phyloP scores from a whole-genome alignment of 257 asterid species.

The Echites panduratus region DNA sequence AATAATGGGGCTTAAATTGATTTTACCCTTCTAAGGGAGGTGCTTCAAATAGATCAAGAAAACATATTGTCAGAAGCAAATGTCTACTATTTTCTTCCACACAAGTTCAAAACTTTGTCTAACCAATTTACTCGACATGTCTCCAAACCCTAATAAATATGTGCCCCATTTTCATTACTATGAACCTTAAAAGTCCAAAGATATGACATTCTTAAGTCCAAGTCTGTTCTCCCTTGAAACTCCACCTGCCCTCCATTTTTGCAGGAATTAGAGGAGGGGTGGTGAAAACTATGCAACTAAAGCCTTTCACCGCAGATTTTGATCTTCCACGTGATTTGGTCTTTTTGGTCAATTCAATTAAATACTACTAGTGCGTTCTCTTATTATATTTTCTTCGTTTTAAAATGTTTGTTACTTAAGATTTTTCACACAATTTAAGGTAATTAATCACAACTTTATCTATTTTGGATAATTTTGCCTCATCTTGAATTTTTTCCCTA shows the following conservation, averaged over 20 bases:
- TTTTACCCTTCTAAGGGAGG: background rate
- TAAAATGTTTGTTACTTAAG: too few species aligned
- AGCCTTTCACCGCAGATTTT: background rate
- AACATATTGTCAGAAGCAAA: slow-evolving; percentile 17
- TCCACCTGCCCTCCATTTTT: background rate
- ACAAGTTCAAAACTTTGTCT: slow-evolving; percentile 10
- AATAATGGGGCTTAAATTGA: slow-evolving; percentile 11
- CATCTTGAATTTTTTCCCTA: too few species aligned
- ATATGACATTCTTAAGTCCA: background rate
- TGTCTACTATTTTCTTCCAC: slow-evolving; percentile 13
- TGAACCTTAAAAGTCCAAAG: background rate
- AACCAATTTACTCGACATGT: slow-evolving; percentile 12
- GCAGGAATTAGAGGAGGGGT: background rate
- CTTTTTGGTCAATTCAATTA: background rate
- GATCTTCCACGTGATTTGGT: background rate
- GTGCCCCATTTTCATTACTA: slow-evolving; percentile 14
- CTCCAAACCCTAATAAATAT: slow-evolving; percentile 15
- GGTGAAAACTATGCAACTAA: background rate
- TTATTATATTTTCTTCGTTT: too few species aligned
- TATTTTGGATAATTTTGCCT: too few species aligned
- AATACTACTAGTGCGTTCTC: background rate
- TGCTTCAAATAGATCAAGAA: background rate
- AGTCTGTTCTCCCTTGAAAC: background rate
- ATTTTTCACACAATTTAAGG: too few species aligned
- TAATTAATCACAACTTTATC: too few species aligned